Evolutionary conservation across 1,284 basidiomycete genomes (phyloP).

Genomic region (Sporisorium exsertum): DNA sequence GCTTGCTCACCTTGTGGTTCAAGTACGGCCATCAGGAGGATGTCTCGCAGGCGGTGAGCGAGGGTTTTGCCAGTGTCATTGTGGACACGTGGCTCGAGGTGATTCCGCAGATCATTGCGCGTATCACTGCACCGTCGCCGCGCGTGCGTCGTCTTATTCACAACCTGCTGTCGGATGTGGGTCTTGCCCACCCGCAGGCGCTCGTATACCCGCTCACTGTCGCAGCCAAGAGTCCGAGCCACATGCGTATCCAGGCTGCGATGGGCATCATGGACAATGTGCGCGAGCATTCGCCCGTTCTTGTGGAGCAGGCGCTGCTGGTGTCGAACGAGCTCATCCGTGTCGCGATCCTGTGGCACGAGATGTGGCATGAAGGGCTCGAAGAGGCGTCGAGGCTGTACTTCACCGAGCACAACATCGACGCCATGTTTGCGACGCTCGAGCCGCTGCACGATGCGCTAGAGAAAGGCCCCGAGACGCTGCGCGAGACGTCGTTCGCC

Average conservation of each 20-base stretch:
- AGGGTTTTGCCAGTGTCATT: conserved; percentile 88
- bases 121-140: conserved; percentile 91
- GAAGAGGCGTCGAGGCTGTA: conserved; percentile 97
- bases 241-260: conserved; percentile 84
- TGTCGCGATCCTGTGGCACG: conserved; percentile 98
- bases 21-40: conserved; percentile 93
- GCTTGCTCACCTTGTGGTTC: conserved; percentile 97
- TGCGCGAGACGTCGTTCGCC: conserved; percentile 93
- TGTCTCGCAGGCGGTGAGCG: conserved; percentile 88
- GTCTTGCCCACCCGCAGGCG: conserved; percentile 96
- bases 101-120: conserved; percentile 98
- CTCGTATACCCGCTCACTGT: conserved; percentile 98
- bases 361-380: conserved; percentile 97
- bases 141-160: conserved; percentile 92
- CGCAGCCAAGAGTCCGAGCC: conserved; percentile 93
- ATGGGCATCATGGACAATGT: conserved; percentile 91
- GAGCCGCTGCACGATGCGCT: conserved; percentile 94
- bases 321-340: conserved; percentile 96
- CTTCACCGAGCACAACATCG: conserved; percentile 98
- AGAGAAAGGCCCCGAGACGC: conserved; percentile 94
- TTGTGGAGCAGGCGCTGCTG: conserved; percentile 91
- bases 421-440: conserved; percentile 94
- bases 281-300: conserved; percentile 87
- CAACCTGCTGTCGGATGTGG: conserved; percentile 89
- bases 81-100: conserved; percentile 99